These are phyloP conservation scores for Penicillium sp. DNA, from an alignment of 2,329 filamentous ascomycete species.

Conservation along the genomic window DNA sequence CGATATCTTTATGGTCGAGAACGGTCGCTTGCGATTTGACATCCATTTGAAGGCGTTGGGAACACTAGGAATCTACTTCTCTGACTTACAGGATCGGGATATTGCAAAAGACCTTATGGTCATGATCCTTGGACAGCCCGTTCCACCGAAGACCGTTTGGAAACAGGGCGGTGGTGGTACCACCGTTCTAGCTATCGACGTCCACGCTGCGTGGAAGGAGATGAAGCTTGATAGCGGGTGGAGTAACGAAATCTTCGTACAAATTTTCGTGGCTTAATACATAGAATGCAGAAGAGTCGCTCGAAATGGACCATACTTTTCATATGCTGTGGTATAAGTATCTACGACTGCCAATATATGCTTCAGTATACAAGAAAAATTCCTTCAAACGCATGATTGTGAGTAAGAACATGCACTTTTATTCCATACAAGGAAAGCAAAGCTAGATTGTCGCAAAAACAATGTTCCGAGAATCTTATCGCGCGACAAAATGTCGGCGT, in stretches of 20 bases:
- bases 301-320: too few relatives aligned
- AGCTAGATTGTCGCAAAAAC: slow-evolving; percentile 13
- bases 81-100: slow-evolving; percentile 59
- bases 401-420: slow-evolving; percentile 48
- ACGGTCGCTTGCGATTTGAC: slow-evolving; percentile 62
- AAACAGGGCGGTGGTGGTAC: slow-evolving; percentile 45
- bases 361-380: too few relatives aligned
- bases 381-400: too few relatives aligned
- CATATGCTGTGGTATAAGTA: too few relatives aligned
- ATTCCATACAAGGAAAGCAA: background rate
- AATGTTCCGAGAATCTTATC: slow-evolving; percentile 24
- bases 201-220: slow-evolving; percentile 73
- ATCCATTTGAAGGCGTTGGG: slow-evolving; percentile 78
- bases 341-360: too few relatives aligned
- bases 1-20: slow-evolving; percentile 58
- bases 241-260: slow-evolving; percentile 75
- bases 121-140: slow-evolving; percentile 67
- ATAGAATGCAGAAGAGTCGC: too few relatives aligned
- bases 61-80: slow-evolving; percentile 69
- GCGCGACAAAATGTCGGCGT: slow-evolving; percentile 17
- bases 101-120: slow-evolving; percentile 69
- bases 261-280: slow-evolving; percentile 52
- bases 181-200: slow-evolving; percentile 72
- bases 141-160: slow-evolving; percentile 66
- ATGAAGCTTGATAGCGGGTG: slow-evolving; percentile 68